phyloP scores from a whole-genome alignment of 2,329 filamentous ascomycete species.

The Dendrostoma leiphaemia region DNA sequence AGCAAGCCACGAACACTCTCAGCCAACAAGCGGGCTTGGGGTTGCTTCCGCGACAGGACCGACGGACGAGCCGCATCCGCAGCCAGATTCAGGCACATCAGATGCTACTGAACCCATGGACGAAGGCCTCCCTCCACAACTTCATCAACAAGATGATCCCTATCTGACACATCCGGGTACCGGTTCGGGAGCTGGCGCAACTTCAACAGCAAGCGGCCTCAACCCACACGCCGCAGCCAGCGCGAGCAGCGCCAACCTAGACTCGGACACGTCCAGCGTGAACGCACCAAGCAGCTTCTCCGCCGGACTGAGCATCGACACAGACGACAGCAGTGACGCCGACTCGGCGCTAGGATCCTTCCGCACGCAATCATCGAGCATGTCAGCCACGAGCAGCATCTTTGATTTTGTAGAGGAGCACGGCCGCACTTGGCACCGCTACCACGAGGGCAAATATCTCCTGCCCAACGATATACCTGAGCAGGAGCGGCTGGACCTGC shows the following conservation, averaged over 20 bases:
- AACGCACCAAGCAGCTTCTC: slow-evolving; percentile 13
- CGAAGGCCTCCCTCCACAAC: no score
- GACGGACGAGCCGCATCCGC: no score
- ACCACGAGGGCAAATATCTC: slow-evolving; percentile 19
- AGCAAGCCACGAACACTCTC: neutral
- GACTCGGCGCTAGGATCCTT: slow-evolving; percentile 17
- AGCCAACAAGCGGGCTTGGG: no score
- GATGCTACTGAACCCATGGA: no score
- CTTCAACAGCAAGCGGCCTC: neutral
- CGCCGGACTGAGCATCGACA: slow-evolving; percentile 13
- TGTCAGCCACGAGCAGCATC: slow-evolving; percentile 16
- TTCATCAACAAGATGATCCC: no score
- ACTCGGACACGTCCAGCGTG: slow-evolving; percentile 8
- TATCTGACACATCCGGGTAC: neutral
- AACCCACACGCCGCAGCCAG: neutral
- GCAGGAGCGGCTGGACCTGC: slow-evolving; percentile 20
- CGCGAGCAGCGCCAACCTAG: slow-evolving; percentile 3
- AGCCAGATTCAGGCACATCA: no score
- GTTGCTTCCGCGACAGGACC: no score
- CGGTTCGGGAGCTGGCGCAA: neutral
- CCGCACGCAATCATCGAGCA: slow-evolving; percentile 12
- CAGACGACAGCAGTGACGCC: slow-evolving; percentile 8
- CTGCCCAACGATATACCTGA: slow-evolving; percentile 19
- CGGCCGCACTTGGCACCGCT: slow-evolving; percentile 18
- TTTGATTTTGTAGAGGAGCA: slow-evolving; percentile 18